Conservation (phyloP, 169 alveolate genomes). For the Eimeria necatrix region DNA sequence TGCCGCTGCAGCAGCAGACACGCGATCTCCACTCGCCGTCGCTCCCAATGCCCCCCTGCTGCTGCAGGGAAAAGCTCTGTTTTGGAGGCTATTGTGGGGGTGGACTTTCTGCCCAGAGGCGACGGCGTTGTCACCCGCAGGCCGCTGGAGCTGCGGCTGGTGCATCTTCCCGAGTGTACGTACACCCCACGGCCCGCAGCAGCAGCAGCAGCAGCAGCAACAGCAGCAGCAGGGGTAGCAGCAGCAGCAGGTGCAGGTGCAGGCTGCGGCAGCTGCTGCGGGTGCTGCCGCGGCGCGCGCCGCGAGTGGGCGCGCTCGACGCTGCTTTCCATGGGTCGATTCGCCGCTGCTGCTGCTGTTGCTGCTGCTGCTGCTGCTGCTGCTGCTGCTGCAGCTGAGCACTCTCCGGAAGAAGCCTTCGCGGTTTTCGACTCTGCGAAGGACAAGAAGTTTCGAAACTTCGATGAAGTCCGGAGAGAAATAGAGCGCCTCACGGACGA, state of each 20-base stretch:
- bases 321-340: neutral
- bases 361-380: neutral
- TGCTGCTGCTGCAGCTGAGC: slow-evolving; percentile 75
- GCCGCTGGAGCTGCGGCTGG: slow-evolving; percentile 98
- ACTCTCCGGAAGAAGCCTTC: slow-evolving; percentile 87
- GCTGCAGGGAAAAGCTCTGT: slow-evolving; percentile 94
- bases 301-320: slow-evolving; percentile 83
- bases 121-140: slow-evolving; percentile 99
- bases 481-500: slow-evolving; percentile 83
- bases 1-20: too few species aligned
- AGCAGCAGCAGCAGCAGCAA: too few species aligned
- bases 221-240: too few species aligned
- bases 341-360: neutral
- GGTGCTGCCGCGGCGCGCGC: neutral
- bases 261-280: neutral
- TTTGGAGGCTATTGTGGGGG: slow-evolving; percentile 98
- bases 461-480: slow-evolving; percentile 90
- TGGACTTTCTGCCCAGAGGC: slow-evolving; percentile 98
- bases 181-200: neutral
- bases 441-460: slow-evolving; percentile 91
- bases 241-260: neutral
- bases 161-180: slow-evolving; percentile 92
- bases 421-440: slow-evolving; percentile 90
- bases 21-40: too few species aligned
- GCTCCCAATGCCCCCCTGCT: too few species aligned